phyloP scores from a whole-genome alignment of 352 stramenopile genomes.

The Pythium dissotocum region DNA sequence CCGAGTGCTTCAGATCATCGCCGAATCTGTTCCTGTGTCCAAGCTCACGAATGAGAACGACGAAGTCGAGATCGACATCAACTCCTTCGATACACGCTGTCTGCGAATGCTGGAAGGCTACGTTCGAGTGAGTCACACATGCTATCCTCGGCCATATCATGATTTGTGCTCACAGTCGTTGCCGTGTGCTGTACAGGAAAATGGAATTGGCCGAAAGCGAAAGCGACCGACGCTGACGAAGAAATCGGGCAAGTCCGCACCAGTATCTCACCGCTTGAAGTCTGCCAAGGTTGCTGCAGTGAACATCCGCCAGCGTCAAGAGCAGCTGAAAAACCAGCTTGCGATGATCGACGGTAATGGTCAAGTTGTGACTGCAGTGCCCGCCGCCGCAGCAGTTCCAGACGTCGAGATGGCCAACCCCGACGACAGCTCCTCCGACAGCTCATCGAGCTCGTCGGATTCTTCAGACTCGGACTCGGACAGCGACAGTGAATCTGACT shows the following conservation, averaged over 20 bases:
- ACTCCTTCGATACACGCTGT: constrained; percentile 85
- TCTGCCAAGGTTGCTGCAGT: constrained; percentile 80
- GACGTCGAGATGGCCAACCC: constrained; percentile 49
- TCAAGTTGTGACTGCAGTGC: constrained; percentile 8
- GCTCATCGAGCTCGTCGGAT: constrained; percentile 80
- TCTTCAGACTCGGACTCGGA: constrained; percentile 85
- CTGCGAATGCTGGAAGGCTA: constrained; percentile 90
- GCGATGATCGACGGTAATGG: constrained; percentile 65
- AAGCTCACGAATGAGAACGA: constrained; percentile 84
- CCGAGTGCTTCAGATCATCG: constrained; percentile 87
- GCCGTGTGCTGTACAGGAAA: constrained; percentile 50
- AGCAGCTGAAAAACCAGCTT: constrained; percentile 79
- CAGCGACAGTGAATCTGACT: constrained; percentile 85
- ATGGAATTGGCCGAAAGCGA: constrained; percentile 84
- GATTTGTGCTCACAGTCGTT: constrained; percentile 1
- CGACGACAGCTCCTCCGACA: constrained; percentile 51
- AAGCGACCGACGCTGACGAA: constrained; percentile 64
- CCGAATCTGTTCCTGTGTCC: constrained; percentile 81
- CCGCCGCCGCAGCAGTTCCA: constrained; percentile 1
- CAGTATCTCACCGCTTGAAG: constrained; percentile 68
- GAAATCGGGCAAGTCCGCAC: constrained; percentile 44
- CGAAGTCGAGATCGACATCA: constrained; percentile 90
- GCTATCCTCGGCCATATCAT: constrained; percentile 8
- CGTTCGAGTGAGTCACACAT: constrained; percentile 64
- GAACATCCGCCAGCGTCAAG: constrained; percentile 70